These are phyloP conservation scores for Protostelium mycophagum DNA, from an alignment of 78 protist species.

Conservation along the genomic window DNA sequence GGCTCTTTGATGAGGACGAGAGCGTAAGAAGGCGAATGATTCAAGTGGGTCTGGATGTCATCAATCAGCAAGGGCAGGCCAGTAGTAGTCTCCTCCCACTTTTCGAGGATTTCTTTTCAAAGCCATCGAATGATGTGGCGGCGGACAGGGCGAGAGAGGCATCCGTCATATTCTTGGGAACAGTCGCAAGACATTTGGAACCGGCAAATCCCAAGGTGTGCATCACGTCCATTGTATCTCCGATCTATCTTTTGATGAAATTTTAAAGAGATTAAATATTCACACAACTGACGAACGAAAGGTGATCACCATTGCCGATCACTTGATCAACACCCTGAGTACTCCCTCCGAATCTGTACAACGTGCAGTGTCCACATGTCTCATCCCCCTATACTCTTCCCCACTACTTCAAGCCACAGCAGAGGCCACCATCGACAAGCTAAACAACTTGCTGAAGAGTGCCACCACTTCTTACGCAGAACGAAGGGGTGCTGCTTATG, in stretches of 20 bases:
- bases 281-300: background rate
- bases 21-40: slow-evolving; percentile 22
- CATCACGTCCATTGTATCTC: no score
- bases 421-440: slow-evolving; percentile 31
- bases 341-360: slow-evolving; percentile 61
- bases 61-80: slow-evolving; percentile 20
- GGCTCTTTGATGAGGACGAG: slow-evolving; percentile 27
- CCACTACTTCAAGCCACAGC: slow-evolving; percentile 32
- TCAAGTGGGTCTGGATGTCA: slow-evolving; percentile 17
- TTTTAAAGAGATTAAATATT: background rate
- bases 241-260: background rate
- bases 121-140: slow-evolving; percentile 32
- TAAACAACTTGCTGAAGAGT: slow-evolving; percentile 17
- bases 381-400: slow-evolving; percentile 17
- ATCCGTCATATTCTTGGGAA: slow-evolving; percentile 42
- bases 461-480: slow-evolving; percentile 17
- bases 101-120: slow-evolving; percentile 27
- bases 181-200: slow-evolving; percentile 63
- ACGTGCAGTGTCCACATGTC: slow-evolving; percentile 32
- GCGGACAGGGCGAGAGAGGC: slow-evolving; percentile 45
- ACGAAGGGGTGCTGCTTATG: slow-evolving; percentile 82
- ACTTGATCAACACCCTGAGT: slow-evolving; percentile 18
- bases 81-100: slow-evolving; percentile 4
- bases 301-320: slow-evolving; percentile 26
- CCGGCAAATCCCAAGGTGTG: slow-evolving; percentile 28